phyloP scores from a whole-genome alignment of 306 rosid species.

The Quercus wislizeni region DNA sequence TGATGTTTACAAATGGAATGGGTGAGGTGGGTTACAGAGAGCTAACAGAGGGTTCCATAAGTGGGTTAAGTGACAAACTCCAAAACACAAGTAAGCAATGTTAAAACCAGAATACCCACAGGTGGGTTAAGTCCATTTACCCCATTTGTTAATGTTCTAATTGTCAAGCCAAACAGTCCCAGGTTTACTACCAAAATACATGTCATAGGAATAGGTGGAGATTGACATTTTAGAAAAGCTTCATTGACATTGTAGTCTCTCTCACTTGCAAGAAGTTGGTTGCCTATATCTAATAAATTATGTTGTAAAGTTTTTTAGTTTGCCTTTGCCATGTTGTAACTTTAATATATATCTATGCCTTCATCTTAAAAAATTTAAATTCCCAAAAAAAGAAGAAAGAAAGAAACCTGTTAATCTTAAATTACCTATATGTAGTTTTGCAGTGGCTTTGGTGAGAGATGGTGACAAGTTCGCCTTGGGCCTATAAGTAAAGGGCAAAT shows the following conservation, averaged over 20 bases:
- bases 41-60: too few species aligned
- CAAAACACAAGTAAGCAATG: too few species aligned
- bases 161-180: background rate
- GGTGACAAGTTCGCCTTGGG: too few species aligned
- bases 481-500: too few species aligned
- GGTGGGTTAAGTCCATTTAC: too few species aligned
- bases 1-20: too few species aligned
- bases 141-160: background rate
- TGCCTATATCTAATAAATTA: constrained; percentile 10
- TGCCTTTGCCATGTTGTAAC: constrained; percentile 15
- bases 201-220: constrained; percentile 1
- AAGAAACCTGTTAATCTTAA: background rate
- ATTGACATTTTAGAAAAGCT: constrained; percentile 12
- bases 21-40: too few species aligned
- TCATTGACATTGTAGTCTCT: constrained; percentile 11
- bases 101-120: too few species aligned
- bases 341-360: constrained; percentile 31
- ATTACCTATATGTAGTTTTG: too few species aligned
- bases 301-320: constrained; percentile 8
- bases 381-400: background rate
- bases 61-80: too few species aligned
- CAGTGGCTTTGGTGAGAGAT: too few species aligned
- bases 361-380: constrained; percentile 52
- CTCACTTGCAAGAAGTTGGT: constrained; percentile 13
- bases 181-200: background rate